Base-by-base conservation (phyloP, 192 early-diverging fungal species). In the Phycomyces blakesleeanus region DNA sequence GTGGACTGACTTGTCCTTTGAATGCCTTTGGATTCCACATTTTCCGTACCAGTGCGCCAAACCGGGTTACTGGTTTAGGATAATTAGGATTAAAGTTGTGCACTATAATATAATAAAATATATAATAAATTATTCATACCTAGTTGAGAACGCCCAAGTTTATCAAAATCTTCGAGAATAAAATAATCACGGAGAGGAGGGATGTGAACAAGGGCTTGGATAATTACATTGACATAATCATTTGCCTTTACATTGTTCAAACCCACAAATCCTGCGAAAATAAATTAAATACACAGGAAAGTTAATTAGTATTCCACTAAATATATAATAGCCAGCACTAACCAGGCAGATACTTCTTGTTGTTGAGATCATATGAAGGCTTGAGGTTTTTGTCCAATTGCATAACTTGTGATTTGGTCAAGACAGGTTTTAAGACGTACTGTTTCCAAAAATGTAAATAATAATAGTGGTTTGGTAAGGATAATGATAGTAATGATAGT, bases 191-290 rank as follows among this genome's bases (percentile, higher is more conserved):
- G 81, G n/a, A 98, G 71, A 25, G 88, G 91, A 41, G 86, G 81
- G 26, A 96, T 85, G 63, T 97, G 97, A 0, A 86, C 85, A 15
- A 98, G 72, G 1, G 89, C 85, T 71, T 97, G 94, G 25, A 98
- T 78, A 42, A 94, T 85, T 12, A 89, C 93, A 68, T 96, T 98
- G 49, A 97, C 86, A 74, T 93, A 96, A 68, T 97, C 95, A 67
- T 95, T 98, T 15, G 84, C 83, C 67, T 98, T 98, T 62, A 97
- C 85, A 59, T 93, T 95, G 65, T 97, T 97, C 34, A 98, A 67
- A 1, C 97, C 95, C 24, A 97, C 87, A 72, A 94, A 96, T 0
- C 97, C 86, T 89, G 56, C 5, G 21, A 5, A 50, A 24, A 16
- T 5, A 5, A 63, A 14, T 57, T 18, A 61, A 20, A 10, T 20